These are phyloP conservation scores for Ceratocystis cubensis DNA, from an alignment of 2,329 filamentous ascomycete species.

Conservation along the genomic window DNA sequence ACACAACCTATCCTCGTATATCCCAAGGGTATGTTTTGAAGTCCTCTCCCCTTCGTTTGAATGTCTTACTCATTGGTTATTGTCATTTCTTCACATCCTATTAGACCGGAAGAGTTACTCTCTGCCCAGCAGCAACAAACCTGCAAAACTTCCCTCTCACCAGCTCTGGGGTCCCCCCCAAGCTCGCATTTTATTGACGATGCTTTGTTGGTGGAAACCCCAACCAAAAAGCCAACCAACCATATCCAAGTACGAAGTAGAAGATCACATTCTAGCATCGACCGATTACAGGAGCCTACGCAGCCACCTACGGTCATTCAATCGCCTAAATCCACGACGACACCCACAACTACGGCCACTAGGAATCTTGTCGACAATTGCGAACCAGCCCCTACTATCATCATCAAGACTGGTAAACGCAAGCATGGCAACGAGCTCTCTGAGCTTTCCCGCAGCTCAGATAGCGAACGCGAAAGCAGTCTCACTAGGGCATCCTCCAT, in stretches of 20 bases:
- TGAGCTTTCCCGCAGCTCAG: conserved; percentile 2
- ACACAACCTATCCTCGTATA: conserved; percentile 52
- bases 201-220: conserved; percentile 27
- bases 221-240: conserved; percentile 13
- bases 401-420: conserved; percentile 17
- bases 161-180: conserved; percentile 54
- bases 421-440: conserved; percentile 13
- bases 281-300: not conserved
- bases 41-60: not conserved
- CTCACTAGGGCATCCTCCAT: conserved; percentile 13
- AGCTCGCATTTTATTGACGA: conserved; percentile 47
- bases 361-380: not conserved
- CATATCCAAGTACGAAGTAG: conserved; percentile 10
- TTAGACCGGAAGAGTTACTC: conserved; percentile 13
- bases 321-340: not conserved
- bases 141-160: conserved; percentile 44
- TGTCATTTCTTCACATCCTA: not conserved
- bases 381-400: not conserved
- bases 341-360: not conserved
- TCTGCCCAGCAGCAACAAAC: conserved; percentile 25
- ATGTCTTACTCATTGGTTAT: not conserved
- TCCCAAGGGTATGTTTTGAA: conserved; percentile 49
- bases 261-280: conserved; percentile 7
- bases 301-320: not conserved
- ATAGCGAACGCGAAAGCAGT: conserved; percentile 15